phyloP scores from a whole-genome alignment of 1,284 basidiomycete species.

The Entoloma clypeatum region DNA sequence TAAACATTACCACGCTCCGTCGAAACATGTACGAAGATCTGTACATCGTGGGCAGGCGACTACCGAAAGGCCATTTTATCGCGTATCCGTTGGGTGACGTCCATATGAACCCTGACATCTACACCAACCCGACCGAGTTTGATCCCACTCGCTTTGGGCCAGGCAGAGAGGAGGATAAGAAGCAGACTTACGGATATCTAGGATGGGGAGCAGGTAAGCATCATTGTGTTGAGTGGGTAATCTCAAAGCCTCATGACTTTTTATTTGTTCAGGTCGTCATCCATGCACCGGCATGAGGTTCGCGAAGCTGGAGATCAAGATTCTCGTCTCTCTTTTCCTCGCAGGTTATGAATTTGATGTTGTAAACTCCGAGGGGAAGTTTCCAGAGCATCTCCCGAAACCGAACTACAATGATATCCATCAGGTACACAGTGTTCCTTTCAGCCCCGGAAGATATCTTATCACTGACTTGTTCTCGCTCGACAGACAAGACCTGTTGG shows the following conservation, averaged over 20 bases:
- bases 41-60: too few relatives aligned
- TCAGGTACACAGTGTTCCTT: conserved; percentile 18
- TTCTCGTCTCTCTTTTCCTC: conserved; percentile 30
- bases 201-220: conserved; percentile 37
- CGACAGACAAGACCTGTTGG: conserved; percentile 22
- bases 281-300: conserved; percentile 33
- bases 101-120: conserved; percentile 30
- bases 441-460: neutral
- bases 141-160: conserved; percentile 29
- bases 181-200: conserved; percentile 26
- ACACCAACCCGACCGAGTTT: conserved; percentile 30
- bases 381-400: conserved; percentile 20
- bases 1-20: conserved; percentile 15
- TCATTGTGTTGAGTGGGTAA: neutral
- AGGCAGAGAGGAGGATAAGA: conserved; percentile 29
- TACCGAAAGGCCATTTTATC: too few relatives aligned
- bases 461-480: neutral
- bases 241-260: neutral
- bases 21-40: too few relatives aligned
- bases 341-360: conserved; percentile 30
- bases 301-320: conserved; percentile 36
- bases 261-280: conserved; percentile 26
- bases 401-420: conserved; percentile 28
- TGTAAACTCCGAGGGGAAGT: conserved; percentile 26
- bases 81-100: too few relatives aligned